Conservation (phyloP, 139 green algal genomes). For the Chlorella sp. region DNA sequence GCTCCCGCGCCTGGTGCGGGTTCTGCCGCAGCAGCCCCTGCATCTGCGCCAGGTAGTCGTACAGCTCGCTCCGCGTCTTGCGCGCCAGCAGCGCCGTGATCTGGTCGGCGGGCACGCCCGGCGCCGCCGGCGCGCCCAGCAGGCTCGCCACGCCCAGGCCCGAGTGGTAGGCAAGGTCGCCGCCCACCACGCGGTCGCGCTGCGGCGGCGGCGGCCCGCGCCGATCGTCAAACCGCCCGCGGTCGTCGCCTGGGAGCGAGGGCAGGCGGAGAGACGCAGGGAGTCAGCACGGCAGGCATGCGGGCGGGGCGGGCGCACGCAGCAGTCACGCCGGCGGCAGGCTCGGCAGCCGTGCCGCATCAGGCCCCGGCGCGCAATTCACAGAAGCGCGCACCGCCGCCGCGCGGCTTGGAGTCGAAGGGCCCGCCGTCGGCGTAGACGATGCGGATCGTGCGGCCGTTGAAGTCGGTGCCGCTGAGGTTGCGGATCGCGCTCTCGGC, state of each 20-base stretch:
- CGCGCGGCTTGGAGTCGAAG: constrained; percentile 7
- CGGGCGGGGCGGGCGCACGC: neutral
- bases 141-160: constrained; percentile 20
- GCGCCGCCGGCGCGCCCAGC: constrained; percentile 17
- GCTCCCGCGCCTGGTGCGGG: constrained; percentile 60
- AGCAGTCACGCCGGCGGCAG: neutral
- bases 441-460: constrained; percentile 65
- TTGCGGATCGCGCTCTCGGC: constrained; percentile 89
- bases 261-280: neutral
- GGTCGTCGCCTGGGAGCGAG: constrained; percentile 12
- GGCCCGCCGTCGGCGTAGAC: constrained; percentile 61
- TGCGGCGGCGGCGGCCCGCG: neutral
- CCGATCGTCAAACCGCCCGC: neutral
- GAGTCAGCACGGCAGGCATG: neutral
- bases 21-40: constrained; percentile 46
- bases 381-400: neutral
- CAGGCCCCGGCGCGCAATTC: neutral
- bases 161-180: constrained; percentile 39
- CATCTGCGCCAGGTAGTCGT: constrained; percentile 66
- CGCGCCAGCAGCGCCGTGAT: constrained; percentile 37
- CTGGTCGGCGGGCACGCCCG: constrained; percentile 16
- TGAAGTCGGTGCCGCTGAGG: constrained; percentile 72
- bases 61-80: constrained; percentile 70
- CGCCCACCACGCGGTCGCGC: constrained; percentile 31
- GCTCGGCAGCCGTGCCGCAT: neutral